phyloP scores from a whole-genome alignment of 345 rosid species.

The Brassica incana region DNA sequence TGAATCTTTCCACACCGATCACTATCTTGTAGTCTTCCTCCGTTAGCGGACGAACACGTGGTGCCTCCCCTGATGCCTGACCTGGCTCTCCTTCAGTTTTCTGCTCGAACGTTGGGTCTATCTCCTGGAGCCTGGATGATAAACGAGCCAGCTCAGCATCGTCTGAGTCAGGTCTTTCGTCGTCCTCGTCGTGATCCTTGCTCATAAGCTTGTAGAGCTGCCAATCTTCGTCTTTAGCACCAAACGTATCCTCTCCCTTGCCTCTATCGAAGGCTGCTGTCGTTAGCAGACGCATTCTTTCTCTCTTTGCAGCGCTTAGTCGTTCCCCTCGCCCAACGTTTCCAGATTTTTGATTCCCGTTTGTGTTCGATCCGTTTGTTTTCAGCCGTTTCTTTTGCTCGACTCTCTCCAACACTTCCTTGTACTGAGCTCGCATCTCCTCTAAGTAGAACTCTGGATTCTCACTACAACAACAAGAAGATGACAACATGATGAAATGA shows the following conservation, averaged over 20 bases:
- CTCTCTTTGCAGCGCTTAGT: constrained; percentile 91
- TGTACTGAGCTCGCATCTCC: constrained; percentile 66
- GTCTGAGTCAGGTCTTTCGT: constrained; percentile 65
- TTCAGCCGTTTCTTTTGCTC: constrained; percentile 84
- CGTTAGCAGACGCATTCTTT: constrained; percentile 92
- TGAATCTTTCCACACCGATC: constrained; percentile 78
- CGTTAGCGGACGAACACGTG: constrained; percentile 60
- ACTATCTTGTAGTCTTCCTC: constrained; percentile 85
- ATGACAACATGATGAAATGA: constrained; percentile 6
- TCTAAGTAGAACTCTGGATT: constrained; percentile 84
- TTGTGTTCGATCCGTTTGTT: constrained; percentile 69
- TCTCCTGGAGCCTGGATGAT: constrained; percentile 79
- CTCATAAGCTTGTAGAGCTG: constrained; percentile 93
- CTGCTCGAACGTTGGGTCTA: constrained; percentile 77
- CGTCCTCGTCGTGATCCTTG: constrained; percentile 82
- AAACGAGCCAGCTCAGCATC: constrained; percentile 73
- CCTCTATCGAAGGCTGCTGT: constrained; percentile 98
- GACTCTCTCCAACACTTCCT: constrained; percentile 74
- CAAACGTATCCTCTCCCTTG: constrained; percentile 92
- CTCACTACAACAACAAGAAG: constrained; percentile 50
- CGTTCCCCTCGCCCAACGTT: constrained; percentile 95
- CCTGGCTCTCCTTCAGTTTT: constrained; percentile 52
- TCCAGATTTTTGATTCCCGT: constrained; percentile 69
- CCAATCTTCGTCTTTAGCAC: constrained; percentile 96
- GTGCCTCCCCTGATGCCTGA: constrained; percentile 64